Evolutionary conservation across 805 yeast genomes (phyloP).

Genomic region (Lipomyces mesembrius): DNA sequence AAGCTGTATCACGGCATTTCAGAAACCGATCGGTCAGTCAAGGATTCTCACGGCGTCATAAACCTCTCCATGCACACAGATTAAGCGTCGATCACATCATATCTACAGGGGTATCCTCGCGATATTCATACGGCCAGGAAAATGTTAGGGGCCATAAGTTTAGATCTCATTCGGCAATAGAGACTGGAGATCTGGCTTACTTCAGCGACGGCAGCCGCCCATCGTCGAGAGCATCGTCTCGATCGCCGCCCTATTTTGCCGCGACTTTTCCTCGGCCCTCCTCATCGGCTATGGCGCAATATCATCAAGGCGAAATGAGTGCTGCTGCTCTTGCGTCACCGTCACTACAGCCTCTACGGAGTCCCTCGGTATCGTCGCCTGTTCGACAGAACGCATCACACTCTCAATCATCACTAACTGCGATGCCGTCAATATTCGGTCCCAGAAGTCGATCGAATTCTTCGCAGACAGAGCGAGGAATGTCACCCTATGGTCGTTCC

Average conservation of each 20-base stretch:
- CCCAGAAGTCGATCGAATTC: slow-evolving; percentile 4
- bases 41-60: slow-evolving; percentile 12
- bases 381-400: neutral
- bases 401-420: neutral
- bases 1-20: slow-evolving; percentile 9
- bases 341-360: neutral
- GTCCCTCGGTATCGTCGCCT: neutral
- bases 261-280: neutral
- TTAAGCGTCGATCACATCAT: neutral
- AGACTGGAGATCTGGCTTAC: slow-evolving; percentile 9
- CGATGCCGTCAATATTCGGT: neutral
- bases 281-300: neutral
- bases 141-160: slow-evolving; percentile 2
- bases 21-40: slow-evolving; percentile 24
- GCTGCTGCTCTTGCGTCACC: neutral
- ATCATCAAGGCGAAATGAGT: neutral
- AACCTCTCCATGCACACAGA: slow-evolving; percentile 7
- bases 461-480: slow-evolving; percentile 1
- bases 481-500: slow-evolving; percentile 4
- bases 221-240: neutral
- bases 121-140: neutral
- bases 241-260: neutral
- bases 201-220: slow-evolving; percentile 14
- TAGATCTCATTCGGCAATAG: slow-evolving; percentile 3
- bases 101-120: neutral